Evolutionary conservation across 306 rosid species (phyloP).

Genomic region (Aeschynomene evenia): DNA sequence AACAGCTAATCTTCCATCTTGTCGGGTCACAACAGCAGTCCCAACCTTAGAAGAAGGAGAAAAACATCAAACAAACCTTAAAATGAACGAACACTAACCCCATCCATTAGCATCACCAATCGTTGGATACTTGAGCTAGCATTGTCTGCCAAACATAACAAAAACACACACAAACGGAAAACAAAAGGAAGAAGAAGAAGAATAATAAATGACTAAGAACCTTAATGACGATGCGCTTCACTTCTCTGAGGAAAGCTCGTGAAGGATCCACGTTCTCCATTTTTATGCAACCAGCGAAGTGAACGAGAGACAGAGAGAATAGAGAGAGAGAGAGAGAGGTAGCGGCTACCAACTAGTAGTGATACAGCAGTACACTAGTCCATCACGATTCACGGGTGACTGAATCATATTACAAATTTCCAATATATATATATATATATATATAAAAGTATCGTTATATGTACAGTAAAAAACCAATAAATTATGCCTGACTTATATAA

Average conservation of each 20-base stretch:
- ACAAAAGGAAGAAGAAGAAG: not conserved
- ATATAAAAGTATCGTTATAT: no score
- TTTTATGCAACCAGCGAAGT: not conserved
- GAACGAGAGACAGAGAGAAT: not conserved
- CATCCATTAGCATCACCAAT: constrained; percentile 20
- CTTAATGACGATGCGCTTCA: constrained; percentile 44
- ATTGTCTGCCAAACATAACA: not conserved
- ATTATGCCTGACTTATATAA: no score
- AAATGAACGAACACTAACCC: not conserved
- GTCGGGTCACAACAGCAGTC: constrained; percentile 48
- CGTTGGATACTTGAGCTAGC: not conserved
- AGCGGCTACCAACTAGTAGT: not conserved
- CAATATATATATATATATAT: no score
- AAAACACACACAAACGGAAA: not conserved
- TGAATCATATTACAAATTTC: not conserved
- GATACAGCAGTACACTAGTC: no score
- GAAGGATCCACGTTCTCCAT: constrained; percentile 33
- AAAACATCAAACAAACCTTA: constrained; percentile 17
- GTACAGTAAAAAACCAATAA: no score
- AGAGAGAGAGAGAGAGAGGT: not conserved
- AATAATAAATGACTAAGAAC: constrained; percentile 11
- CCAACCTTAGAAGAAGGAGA: constrained; percentile 46
- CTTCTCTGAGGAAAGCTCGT: constrained; percentile 39
- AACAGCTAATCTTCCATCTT: constrained; percentile 44
- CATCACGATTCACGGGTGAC: not conserved